Evolutionary conservation across 2,329 filamentous ascomycete species (phyloP), one percentile per base, ranked within the genome.

Genomic region (Hymenoscyphus fraxineus): DNA sequence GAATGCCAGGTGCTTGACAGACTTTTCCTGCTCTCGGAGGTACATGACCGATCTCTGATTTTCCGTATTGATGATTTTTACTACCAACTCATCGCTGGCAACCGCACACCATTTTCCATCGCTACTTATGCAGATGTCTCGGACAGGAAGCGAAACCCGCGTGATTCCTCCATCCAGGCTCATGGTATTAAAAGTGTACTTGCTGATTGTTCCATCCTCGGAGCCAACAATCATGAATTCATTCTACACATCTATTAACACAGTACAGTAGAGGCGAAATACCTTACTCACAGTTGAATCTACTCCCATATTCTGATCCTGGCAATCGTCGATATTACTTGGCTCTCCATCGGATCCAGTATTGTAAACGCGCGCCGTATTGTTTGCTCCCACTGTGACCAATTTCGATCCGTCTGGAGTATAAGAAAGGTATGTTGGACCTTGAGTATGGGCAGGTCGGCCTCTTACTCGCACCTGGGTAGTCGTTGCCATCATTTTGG

Each of bases 131-230:
- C 91, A 88, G 61, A 99, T 82, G 76, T 97, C 93, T 73, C 95
- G 86, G 39, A 97, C 86, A 0, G 95, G 92, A 2, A 97, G 80
- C n/a, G 92, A 88, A 64, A 89, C 91, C 68, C 95, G 88, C 32
- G 93, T 84, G 60, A 99, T 84, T 69, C 96, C 90, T 65, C 89
- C 88, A 67, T 96, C 91, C 78, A 96, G 92, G 35, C 81, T 77
- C 72, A 88, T 88, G 2, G 85, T 86, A 64, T 85, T 82, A 59
- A 97, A 83, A n/a, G 90, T 91, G 80, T 96, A 99, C 72, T 93
- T 87, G 80, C 90, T 96, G 73, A 99, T 92, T n/a, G 90, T 95
- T 73, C 96, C 95, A 78, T 98, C 93, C 77, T 99, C 94, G 22
- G 92, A 91, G 35, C 93, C 95, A 67, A 92, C 88, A 56, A 98